These are phyloP conservation scores for Acer yangbiense DNA, from an alignment of 345 rosid genomes.

Conservation along the genomic window DNA sequence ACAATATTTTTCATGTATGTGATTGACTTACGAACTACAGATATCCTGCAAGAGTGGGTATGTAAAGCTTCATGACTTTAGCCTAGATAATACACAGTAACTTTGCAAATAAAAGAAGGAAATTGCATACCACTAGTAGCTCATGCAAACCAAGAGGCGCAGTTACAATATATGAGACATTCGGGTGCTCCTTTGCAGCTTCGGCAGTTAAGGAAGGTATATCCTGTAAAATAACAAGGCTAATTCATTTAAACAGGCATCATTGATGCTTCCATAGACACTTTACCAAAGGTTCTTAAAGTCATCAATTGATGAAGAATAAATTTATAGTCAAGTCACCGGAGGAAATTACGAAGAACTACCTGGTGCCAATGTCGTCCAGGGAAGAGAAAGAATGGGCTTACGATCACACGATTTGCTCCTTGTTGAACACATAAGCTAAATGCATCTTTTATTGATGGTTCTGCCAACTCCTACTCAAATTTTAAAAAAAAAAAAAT, in stretches of 20 bases:
- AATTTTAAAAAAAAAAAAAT: slow-evolving; percentile 10
- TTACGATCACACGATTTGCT: slow-evolving; percentile 75
- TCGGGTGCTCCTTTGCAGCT: slow-evolving; percentile 87
- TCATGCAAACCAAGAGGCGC: slow-evolving; percentile 92
- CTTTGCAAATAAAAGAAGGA: background rate
- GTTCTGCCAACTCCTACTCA: slow-evolving; percentile 81
- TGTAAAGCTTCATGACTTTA: background rate
- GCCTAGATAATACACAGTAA: background rate
- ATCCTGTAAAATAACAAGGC: slow-evolving; percentile 46
- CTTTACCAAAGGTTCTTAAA: background rate
- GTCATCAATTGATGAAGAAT: background rate
- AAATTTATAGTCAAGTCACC: slow-evolving; percentile 11
- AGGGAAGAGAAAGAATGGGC: slow-evolving; percentile 91
- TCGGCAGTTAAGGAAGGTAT: slow-evolving; percentile 84
- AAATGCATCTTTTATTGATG: slow-evolving; percentile 83
- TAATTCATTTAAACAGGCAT: slow-evolving; percentile 7
- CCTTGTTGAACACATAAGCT: slow-evolving; percentile 73
- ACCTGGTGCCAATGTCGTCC: slow-evolving; percentile 98
- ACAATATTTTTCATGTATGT: background rate
- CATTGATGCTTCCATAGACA: background rate
- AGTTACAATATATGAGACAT: slow-evolving; percentile 64
- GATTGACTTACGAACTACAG: background rate
- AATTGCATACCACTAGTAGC: slow-evolving; percentile 70
- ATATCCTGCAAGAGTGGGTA: background rate
- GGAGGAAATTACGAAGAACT: slow-evolving; percentile 21